phyloP scores from a whole-genome alignment of 1,284 basidiomycete genomes.

The Earliella scabrosa region DNA sequence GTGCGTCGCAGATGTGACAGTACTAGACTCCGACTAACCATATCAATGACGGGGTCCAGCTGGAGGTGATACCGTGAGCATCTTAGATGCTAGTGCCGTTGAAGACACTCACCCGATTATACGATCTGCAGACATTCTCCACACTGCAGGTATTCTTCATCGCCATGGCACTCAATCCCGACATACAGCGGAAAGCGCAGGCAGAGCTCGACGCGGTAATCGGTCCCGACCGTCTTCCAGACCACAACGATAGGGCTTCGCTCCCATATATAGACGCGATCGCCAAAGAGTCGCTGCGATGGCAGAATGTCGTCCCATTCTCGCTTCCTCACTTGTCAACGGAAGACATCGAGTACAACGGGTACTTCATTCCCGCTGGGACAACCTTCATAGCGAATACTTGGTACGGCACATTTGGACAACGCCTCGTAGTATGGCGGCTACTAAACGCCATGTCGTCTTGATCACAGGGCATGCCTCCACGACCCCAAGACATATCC shows the following conservation, averaged over 20 bases:
- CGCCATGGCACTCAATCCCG: slow-evolving; percentile 25
- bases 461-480: slow-evolving; percentile 17
- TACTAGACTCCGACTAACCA: background rate
- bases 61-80: slow-evolving; percentile 17
- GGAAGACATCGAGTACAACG: slow-evolving; percentile 11
- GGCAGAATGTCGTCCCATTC: slow-evolving; percentile 14
- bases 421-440: background rate
- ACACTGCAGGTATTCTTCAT: slow-evolving; percentile 23
- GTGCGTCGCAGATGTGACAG: background rate
- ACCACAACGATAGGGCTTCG: slow-evolving; percentile 11
- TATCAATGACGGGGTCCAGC: slow-evolving; percentile 1
- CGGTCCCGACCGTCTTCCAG: slow-evolving; percentile 27
- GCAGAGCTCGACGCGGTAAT: slow-evolving; percentile 36
- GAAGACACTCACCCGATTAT: no score
- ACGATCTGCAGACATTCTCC: slow-evolving; percentile 35
- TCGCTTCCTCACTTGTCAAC: slow-evolving; percentile 7
- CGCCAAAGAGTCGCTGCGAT: slow-evolving; percentile 9
- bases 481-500: slow-evolving; percentile 22
- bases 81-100: no score
- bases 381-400: slow-evolving; percentile 21
- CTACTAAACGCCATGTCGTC: no score
- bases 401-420: no score
- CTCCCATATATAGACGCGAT: slow-evolving; percentile 24
- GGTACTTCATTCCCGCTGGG: slow-evolving; percentile 26
- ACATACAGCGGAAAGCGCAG: slow-evolving; percentile 32